These are phyloP conservation scores for Talaromyces stipitatus DNA, from an alignment of 495 filamentous ascomycete genomes.

Conservation along the genomic window DNA sequence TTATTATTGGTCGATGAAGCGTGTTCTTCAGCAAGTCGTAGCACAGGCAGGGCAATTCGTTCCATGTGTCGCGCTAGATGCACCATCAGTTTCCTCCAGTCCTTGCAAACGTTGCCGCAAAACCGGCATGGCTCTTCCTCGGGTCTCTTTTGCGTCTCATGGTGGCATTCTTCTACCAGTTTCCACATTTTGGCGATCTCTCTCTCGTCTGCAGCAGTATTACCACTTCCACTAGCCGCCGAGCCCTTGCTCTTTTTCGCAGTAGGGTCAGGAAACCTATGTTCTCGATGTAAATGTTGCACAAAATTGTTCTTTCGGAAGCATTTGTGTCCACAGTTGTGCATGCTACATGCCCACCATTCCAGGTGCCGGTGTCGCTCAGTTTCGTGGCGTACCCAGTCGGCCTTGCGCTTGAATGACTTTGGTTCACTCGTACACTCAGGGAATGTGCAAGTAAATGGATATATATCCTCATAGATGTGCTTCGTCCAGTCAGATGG, in stretches of 20 bases:
- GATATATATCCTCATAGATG: conserved; percentile 90
- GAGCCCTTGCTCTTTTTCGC: conserved; percentile 32
- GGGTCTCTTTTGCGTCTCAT: conserved; percentile 57
- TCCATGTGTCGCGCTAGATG: conserved; percentile 98
- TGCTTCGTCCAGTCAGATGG: conserved; percentile 99
- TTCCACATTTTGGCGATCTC: conserved; percentile 59
- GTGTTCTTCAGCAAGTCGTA: conserved; percentile 55
- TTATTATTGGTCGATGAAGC: conserved; percentile 10
- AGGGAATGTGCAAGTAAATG: conserved; percentile 90
- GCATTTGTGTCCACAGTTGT: conserved; percentile 78
- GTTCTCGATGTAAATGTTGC: conserved; percentile 89
- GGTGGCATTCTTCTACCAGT: conserved; percentile 72
- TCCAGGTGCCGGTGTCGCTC: conserved; percentile 88
- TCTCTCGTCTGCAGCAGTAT: conserved; percentile 40
- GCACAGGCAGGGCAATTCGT: conserved; percentile 77
- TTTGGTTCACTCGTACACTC: conserved; percentile 72
- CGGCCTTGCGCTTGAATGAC: conserved; percentile 94
- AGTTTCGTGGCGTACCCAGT: conserved; percentile 95
- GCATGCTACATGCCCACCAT: conserved; percentile 81
- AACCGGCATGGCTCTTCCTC: conserved; percentile 84
- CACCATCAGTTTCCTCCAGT: conserved; percentile 91
- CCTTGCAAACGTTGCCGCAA: conserved; percentile 73
- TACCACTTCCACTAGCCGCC: conserved; percentile 25
- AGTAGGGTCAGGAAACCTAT: conserved; percentile 79
- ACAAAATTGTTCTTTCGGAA: conserved; percentile 94